Base-by-base conservation (phyloP, 768 basidiomycete species). In the Tylopilus sp. region DNA sequence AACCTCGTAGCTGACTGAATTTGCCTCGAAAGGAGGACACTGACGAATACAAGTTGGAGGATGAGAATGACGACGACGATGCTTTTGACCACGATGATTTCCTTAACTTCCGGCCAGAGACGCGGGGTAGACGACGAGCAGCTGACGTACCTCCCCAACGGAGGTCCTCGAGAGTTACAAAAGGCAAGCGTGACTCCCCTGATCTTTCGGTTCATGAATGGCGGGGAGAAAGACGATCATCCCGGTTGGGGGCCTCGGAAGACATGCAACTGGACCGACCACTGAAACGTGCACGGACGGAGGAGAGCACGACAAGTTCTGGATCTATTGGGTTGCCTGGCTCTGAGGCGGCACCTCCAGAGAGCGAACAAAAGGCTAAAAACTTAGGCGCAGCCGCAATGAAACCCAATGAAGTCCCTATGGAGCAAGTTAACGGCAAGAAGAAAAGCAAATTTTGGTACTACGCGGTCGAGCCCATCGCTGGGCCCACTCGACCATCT, bases 401-500 rank as follows among this genome's bases (percentile, higher is more conserved):
- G 57, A 89, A 85, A 63, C 80, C 86, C 14, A 84, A 76, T 31
- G 89, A 92, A 64, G 74, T 84, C 38, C 86, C 86, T n/a, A 57
- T 89, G 65, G 89, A 89, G 53, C 79, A 85, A 54, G 76, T 89
- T 22, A 83, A 81, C 30, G 89, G 89, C 55, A 89, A 86, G 74
- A 92, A 89, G 74, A 84, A 79, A 68, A 92, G 90, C 64, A 91
- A 87, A 63, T 92, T 85, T 67, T 91, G 90, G 89, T 86, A 87
- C 40, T 93, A 93, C 58, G 90, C 90, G 19, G 87, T 92, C 24
- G 90, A 92, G 60, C 86, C 89, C 1, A 62, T 80, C 40, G 68
- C 78, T 9, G 74, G 71, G 24, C 57, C 71, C 13, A 17, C 60
- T 31, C 53, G 41, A 24, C 59, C 61, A 45, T 50, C 57, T 17